Evolutionary conservation across 306 rosid genomes (phyloP).

Genomic region (Gillenia trifoliata): DNA sequence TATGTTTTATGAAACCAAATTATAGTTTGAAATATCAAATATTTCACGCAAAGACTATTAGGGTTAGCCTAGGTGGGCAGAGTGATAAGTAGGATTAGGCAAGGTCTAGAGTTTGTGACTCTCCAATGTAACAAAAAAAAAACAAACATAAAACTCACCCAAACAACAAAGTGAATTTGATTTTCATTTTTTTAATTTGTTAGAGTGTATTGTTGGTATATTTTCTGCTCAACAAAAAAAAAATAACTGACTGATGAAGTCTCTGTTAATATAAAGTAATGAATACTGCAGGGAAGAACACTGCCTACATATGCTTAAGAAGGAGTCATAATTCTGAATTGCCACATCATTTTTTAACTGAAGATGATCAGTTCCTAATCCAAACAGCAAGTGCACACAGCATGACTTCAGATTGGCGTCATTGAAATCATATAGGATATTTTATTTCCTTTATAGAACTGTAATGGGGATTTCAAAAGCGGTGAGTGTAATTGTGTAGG

Average conservation of each 20-base stretch:
- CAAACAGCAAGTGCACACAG: slow-evolving; percentile 11
- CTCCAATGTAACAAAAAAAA: too few relatives aligned
- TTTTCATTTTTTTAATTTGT: too few relatives aligned
- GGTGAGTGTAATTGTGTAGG: slow-evolving; percentile 13
- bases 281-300: not conserved
- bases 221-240: too few relatives aligned
- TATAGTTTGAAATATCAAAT: not conserved
- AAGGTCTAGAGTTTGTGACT: not conserved
- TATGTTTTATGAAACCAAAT: not conserved
- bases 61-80: not conserved
- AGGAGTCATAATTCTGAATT: too few relatives aligned
- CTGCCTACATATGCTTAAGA: not conserved
- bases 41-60: not conserved
- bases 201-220: too few relatives aligned
- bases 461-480: not conserved
- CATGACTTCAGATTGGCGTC: slow-evolving; percentile 53
- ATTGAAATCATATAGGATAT: not conserved
- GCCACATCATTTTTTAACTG: too few relatives aligned
- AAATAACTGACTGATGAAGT: not conserved
- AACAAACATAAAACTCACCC: too few relatives aligned
- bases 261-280: not conserved
- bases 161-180: too few relatives aligned
- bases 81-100: not conserved
- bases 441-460: not conserved
- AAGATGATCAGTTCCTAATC: not conserved